Percentiles rank a stretch among this genome's conserved stretches.
These are phyloP conservation scores for Neofusicoccum laricinum DNA, from an alignment of 2,329 filamentous ascomycete species.

Conservation along the genomic window DNA sequence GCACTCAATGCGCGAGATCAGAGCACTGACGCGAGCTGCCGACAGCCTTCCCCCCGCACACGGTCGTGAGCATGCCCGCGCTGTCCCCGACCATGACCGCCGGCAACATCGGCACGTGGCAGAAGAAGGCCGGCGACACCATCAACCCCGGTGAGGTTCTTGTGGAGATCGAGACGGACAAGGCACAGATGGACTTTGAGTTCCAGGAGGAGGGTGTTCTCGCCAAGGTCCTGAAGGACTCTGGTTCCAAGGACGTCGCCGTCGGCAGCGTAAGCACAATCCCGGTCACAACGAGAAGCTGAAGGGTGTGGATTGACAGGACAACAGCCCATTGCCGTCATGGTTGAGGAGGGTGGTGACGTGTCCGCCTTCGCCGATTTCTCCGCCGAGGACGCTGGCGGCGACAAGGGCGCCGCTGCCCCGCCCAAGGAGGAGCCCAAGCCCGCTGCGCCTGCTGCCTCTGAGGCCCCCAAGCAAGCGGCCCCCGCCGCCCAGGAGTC, in stretches of 20 bases:
- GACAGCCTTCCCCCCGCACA: constrained; percentile 89
- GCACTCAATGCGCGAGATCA: constrained; percentile 14
- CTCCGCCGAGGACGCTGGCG: constrained; percentile 84
- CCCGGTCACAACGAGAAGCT: background rate
- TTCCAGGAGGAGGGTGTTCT: constrained; percentile 97
- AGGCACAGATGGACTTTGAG: constrained; percentile 99
- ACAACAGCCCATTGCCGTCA: constrained; percentile 83
- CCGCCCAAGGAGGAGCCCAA: constrained; percentile 64
- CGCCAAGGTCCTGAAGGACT: constrained; percentile 89
- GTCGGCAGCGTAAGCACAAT: constrained; percentile 75
- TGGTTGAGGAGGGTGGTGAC: constrained; percentile 89
- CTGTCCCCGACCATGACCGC: constrained; percentile 96
- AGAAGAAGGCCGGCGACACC: constrained; percentile 90
- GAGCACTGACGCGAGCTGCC: constrained; percentile 13
- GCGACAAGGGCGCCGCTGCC: constrained; percentile 64
- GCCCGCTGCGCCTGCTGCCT: constrained; percentile 60
- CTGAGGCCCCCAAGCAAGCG: constrained; percentile 39
- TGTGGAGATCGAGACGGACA: constrained; percentile 98
- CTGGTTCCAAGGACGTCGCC: constrained; percentile 87
- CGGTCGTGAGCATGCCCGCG: constrained; percentile 95
- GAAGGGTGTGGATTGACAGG: constrained; percentile 16
- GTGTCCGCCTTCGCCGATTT: constrained; percentile 86
- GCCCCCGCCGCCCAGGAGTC: constrained; percentile 65
- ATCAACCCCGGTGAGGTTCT: constrained; percentile 91
- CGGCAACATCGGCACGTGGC: constrained; percentile 95